Base-by-base conservation (phyloP, 257 asterid species). In the Nemophila menziesii region DNA sequence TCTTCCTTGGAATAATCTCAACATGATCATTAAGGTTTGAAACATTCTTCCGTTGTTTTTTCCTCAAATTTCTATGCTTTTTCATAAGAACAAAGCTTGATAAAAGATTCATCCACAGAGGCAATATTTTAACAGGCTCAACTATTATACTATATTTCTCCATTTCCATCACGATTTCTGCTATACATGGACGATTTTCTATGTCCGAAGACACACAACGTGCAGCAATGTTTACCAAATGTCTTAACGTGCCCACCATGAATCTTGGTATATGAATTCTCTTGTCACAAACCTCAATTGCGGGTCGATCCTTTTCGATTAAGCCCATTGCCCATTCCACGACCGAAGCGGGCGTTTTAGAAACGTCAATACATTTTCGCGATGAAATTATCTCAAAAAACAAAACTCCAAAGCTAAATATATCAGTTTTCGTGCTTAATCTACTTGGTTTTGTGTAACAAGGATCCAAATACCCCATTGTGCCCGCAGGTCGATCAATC, bases 401-500 rank as follows among this genome's bases (percentile, higher is more conserved):
- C 13, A 80, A 44, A 1, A 83, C 95, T 14, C 95, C 95, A 11
- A 67, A 80, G 51, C 95, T 83, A 38, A 67, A 83, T 0, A 72
- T 77, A 15, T 83, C 95, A 14, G 57, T 66, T 21, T 72, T 77
- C 4, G 82, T 63, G 67, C 89, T 79, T 29, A 83, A 20, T 40
- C 70, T 60, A 40, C 63, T 17, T 0, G 95, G 93, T 22, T 65
- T 62, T 12, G 80, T 72, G 20, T 83, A 83, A 21, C 51, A 43
- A 9, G 95, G 95, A 46, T 83, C 95, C 12, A 83, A 37, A 42
- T 83, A 83, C 8, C 95, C 95, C 0, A 83, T 66, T 0, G 93
- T 83, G 11, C 92, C 92, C 0, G 93, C 92, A 0, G 90, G 95
- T 1, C 73, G 75, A 42, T 20, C 56, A 60, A 34, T 34, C 51